Evolutionary conservation across 331 rosid species (phyloP), one percentile per base, ranked within the genome.

Genomic region (Phaseolus coccineus): DNA sequence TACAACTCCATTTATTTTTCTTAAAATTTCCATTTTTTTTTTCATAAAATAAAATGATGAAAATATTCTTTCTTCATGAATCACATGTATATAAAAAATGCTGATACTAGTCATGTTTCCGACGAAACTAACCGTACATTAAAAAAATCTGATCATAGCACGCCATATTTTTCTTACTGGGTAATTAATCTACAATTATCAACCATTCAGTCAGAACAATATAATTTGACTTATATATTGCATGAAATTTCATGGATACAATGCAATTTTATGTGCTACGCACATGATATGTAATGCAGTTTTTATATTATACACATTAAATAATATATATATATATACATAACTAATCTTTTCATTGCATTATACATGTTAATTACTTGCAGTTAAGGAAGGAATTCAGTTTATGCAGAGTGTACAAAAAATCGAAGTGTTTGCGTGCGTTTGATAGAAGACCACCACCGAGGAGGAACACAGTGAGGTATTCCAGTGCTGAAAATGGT

Each of bases 401-500:
- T 30, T 64, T 94, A 37, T 92, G 97, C 63, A 85, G 96, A 77
- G 93, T 94, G 37, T 92, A 92, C 90, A 94, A 92, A 85, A 94
- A 89, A 85, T 74, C 92, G 10, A 90, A 94, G 84, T 85, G 93
- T 65, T 56, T 89, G 63, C 58, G 98, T 35, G 90, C 98, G 52
- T 94, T 92, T 53, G 98, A 94, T 72, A 87, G 98, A 79, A 47
- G 97, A 47, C 98, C 96, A 51, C 84, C 92, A 0, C 73, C 69
- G 0, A 82, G 85, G 64, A 77, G 51, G 35, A 80, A 74, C 0
- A 22, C 12, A 2, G 74, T 2, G 12, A 35, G 33, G 10, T 14
- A 61, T 52, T 28, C 80, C 11, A 2, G 22, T 37, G 40, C 40
- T 42, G 31, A 69, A 44, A 24, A 40, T 8, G 9, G 3, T 80